A percentile compares a stretch with the other conserved stretches of the same genome.
Evolutionary conservation across 1,284 basidiomycete genomes (phyloP).

Genomic region (Ganoderma resinaceum): DNA sequence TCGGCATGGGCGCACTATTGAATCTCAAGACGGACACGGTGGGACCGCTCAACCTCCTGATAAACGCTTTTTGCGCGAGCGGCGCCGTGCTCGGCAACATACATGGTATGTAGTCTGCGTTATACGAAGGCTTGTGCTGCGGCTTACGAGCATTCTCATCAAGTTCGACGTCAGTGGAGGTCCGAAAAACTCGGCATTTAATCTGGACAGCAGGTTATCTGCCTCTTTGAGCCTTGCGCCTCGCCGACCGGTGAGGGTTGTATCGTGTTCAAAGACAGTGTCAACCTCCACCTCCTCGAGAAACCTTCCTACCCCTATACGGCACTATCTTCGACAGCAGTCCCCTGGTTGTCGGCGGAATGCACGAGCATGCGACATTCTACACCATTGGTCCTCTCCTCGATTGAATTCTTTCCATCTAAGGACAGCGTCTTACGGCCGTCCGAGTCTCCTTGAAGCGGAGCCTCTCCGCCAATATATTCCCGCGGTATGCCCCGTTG

Average conservation of each 20-base stretch:
- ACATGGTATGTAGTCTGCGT: constrained; percentile 42
- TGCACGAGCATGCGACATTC: constrained; percentile 42
- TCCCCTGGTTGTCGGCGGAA: constrained; percentile 50
- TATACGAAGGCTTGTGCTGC: too few species aligned
- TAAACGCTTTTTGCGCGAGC: constrained; percentile 36
- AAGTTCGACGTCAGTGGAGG: constrained; percentile 50
- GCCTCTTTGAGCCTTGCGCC: constrained; percentile 44
- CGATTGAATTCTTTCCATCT: constrained; percentile 56
- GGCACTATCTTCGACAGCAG: constrained; percentile 48
- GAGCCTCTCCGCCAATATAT: constrained; percentile 30
- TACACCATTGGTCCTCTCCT: constrained; percentile 52
- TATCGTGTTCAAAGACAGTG: constrained; percentile 47
- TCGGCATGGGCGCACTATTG: constrained; percentile 18
- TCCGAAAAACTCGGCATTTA: constrained; percentile 48
- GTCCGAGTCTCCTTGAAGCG: constrained; percentile 50
- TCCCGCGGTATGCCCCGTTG: constrained; percentile 28
- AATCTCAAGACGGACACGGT: constrained; percentile 39
- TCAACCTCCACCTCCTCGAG: constrained; percentile 41
- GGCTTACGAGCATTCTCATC: constrained; percentile 18
- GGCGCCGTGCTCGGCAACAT: constrained; percentile 48
- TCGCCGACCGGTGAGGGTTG: constrained; percentile 42
- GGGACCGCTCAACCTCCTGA: constrained; percentile 11
- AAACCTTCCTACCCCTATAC: constrained; percentile 52
- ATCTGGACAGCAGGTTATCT: constrained; percentile 38
- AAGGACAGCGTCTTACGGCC: constrained; percentile 45